A percentile compares a stretch with the other conserved stretches of the same genome.
Conservation (phyloP, 176 grass and related monocot genomes). For the Themeda triandra region DNA sequence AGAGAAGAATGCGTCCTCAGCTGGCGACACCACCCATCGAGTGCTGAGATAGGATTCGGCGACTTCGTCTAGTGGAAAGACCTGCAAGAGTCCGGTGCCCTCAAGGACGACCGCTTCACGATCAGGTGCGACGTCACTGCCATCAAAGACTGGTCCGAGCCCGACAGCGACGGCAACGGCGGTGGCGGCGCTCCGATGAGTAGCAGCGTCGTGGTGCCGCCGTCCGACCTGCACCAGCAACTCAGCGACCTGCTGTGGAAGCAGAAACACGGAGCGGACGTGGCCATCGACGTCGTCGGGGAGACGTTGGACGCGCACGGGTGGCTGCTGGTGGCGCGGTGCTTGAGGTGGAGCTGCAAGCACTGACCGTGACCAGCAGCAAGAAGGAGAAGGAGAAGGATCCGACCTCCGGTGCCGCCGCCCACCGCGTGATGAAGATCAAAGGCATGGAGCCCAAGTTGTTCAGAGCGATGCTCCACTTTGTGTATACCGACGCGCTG, state of each 20-base stretch:
- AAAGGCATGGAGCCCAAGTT: neutral
- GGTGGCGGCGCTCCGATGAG: neutral
- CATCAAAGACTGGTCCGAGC: neutral
- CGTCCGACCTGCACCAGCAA: neutral
- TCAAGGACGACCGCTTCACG: no score
- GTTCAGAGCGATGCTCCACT: constrained; percentile 5
- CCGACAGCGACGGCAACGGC: neutral
- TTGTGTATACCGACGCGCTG: neutral
- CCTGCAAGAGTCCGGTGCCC: no score
- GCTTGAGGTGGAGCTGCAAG: neutral
- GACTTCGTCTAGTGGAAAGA: no score
- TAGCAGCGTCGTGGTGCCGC: neutral
- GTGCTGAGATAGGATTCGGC: no score
- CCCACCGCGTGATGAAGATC: neutral
- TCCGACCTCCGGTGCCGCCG: no score
- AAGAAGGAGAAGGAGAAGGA: no score
- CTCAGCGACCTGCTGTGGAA: neutral
- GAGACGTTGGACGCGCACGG: neutral
- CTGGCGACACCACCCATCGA: no score
- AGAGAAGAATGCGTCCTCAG: no score
- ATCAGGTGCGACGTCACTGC: no score
- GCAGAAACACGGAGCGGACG: neutral
- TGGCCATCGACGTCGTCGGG: neutral
- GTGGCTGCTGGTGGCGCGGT: constrained; percentile 1
- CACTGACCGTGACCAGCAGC: no score